Percentiles rank a stretch among this genome's conserved stretches.
Evolutionary conservation across 2,329 filamentous ascomycete genomes (phyloP).

Genomic region (Colletotrichum sp.): DNA sequence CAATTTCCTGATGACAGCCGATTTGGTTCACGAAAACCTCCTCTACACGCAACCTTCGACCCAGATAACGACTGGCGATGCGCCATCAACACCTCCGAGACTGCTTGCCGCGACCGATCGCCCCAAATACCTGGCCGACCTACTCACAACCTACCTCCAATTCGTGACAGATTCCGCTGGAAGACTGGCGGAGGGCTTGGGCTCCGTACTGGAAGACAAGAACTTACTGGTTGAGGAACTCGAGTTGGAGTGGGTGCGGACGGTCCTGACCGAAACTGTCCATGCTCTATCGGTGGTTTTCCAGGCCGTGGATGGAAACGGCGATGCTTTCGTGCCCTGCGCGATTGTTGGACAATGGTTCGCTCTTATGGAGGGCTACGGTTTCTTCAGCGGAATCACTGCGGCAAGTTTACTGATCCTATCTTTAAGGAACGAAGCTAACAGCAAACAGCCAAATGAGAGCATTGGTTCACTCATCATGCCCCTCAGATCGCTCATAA

Average conservation of each 20-base stretch:
- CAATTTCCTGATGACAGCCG: constrained; percentile 68
- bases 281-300: constrained; percentile 78
- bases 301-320: constrained; percentile 66
- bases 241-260: constrained; percentile 64
- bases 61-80: constrained; percentile 6
- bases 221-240: constrained; percentile 56
- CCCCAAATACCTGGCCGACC: constrained; percentile 43
- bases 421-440: background rate
- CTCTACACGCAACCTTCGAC: constrained; percentile 39
- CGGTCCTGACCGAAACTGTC: constrained; percentile 71
- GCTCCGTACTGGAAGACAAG: constrained; percentile 54
- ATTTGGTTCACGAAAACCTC: constrained; percentile 58
- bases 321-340: constrained; percentile 59
- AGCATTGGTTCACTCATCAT: constrained; percentile 56
- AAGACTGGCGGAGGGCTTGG: constrained; percentile 53
- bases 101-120: background rate
- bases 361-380: constrained; percentile 68
- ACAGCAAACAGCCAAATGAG: constrained; percentile 36
- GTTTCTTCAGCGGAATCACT: constrained; percentile 71
- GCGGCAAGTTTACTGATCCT: constrained; percentile 47
- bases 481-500: constrained; percentile 72
- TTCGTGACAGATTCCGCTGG: constrained; percentile 53
- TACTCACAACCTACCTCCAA: constrained; percentile 54
- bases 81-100: background rate
- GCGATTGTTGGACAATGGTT: constrained; percentile 75